A percentile compares a stretch with the other conserved stretches of the same genome.
These are phyloP conservation scores for Zygnema circumcarinatum DNA, from an alignment of 139 green algal species.

Conservation along the genomic window DNA sequence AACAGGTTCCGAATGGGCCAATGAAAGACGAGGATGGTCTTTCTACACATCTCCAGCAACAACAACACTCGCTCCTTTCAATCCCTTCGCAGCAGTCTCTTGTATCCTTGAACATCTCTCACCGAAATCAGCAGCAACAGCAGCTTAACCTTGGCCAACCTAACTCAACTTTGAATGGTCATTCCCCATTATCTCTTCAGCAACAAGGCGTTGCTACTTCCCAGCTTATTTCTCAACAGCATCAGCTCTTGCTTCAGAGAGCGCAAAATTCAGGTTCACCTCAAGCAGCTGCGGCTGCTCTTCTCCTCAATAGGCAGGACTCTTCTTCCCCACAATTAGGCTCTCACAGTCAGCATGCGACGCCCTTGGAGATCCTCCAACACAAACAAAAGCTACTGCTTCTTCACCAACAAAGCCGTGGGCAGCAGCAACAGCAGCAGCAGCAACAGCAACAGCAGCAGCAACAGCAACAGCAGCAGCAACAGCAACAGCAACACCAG, in stretches of 20 bases:
- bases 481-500: conserved; percentile 25
- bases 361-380: neutral
- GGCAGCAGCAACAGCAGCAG: conserved; percentile 26
- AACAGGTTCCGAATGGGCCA: neutral
- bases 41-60: neutral
- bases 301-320: conserved; percentile 5
- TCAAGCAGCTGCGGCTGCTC: neutral
- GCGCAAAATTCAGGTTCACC: conserved; percentile 7
- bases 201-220: too few species aligned
- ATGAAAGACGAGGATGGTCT: neutral
- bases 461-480: conserved; percentile 29
- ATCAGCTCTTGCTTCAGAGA: conserved; percentile 6
- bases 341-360: neutral
- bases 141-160: neutral
- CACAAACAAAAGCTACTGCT: conserved; percentile 6
- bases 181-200: neutral
- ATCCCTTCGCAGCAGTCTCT: neutral
- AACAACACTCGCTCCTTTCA: neutral
- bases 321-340: neutral
- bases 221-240: neutral
- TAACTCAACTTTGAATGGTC: neutral
- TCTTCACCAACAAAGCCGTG: conserved; percentile 3
- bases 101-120: neutral
- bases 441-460: conserved; percentile 40
- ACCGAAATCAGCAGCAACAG: neutral